Evolutionary conservation across 495 filamentous ascomycete genomes (phyloP), one percentile per base, ranked within the genome.

Genomic region (Penicillium crystallinum): DNA sequence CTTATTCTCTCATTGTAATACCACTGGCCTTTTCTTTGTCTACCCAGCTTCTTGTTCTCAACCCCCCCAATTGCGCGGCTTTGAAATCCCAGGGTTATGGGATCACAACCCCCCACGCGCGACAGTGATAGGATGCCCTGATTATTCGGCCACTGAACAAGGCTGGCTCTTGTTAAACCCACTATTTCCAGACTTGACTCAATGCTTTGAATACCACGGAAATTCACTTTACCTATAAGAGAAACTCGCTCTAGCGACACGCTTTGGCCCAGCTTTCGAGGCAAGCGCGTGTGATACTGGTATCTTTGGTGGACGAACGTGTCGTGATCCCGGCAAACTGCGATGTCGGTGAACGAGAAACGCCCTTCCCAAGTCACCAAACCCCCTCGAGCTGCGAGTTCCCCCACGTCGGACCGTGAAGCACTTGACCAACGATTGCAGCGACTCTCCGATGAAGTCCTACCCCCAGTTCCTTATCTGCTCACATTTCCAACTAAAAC

Each of bases 401-500:
- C 58, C 33, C 49, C 43, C 52, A 45, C 54, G 31, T 54, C 67
- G 2, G 70, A 71, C 19, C 68, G 67, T 21, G 64, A 68, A 41
- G 58, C 52, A 21, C 61, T 73, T 40, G 70, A 80, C 54, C 54
- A 53, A 40, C 68, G 69, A 62, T 55, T 81, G 23, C 68, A 71
- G 51, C 62, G 57, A 36, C 65, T 81, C 29, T 72, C 63, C 36
- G 70, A 79, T 47, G 61, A 75, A 34, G 67, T 79, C 14, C 70
- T 79, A 23, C 74, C 77, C 15, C 54, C 65, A 11, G 69, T 75
- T 38, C 77, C 77, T 17, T 79, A 77, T 44, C 69, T 78, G 43
- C 69, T 78, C 52, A 73, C 71, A 44, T 66, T 76, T 44, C 73
- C 72, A 15, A 71, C 69, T 50, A 68, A 76, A 65, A 62, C 65